Evolutionary conservation across 2,329 filamentous ascomycete genomes (phyloP), one percentile per base, ranked within the genome.

Genomic region (Paecilomyces niveus): DNA sequence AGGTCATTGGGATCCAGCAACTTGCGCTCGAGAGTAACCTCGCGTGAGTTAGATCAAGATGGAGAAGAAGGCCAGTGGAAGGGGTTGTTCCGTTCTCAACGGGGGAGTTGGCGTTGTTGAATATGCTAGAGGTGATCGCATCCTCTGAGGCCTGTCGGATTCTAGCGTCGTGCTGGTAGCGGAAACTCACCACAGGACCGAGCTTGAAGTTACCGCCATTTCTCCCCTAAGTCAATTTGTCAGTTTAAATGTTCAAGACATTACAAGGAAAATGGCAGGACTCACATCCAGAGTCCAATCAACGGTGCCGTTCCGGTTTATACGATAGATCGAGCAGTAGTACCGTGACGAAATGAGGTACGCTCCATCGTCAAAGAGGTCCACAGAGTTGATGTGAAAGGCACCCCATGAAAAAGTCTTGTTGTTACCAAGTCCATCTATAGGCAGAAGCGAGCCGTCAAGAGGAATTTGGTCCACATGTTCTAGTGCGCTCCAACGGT

Each of bases 401-500:
- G 53, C 61, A n/a, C 57, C 59, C 53, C 57, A 63, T 10, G 62
- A 55, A 33, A 39, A 51, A 31, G 49, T 56, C 39, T 59, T 15
- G 39, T 29, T n/a, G 32, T 32, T 45, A 8, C 50, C 29, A 50
- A 56, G 22, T 39, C 57, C 21, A 21, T 56, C 33, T 32, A 49
- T 15, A 18, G 54, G 18, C 29, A 26, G 29, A 31, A 26, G 51
- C 5, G 51, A 53, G 21, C 29, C 51, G 6, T 26, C 2, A 2
- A 53, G 51, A 18, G 51, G 51, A n/a, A 74, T 68, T 13, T 65
- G 57, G 3, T 63, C 65, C 18, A 66, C 57, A 49, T 74, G 70
- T 11, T 72, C 70, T n/a, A 72, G 57, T 0, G 69, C 69, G 58
- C 66, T 72, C 72, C 72, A 74, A 5, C 63, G 65, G 54, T 68